Evolutionary conservation across 345 rosid species (phyloP), one percentile per base, ranked within the genome.

Genomic region (Anacardium occidentale): DNA sequence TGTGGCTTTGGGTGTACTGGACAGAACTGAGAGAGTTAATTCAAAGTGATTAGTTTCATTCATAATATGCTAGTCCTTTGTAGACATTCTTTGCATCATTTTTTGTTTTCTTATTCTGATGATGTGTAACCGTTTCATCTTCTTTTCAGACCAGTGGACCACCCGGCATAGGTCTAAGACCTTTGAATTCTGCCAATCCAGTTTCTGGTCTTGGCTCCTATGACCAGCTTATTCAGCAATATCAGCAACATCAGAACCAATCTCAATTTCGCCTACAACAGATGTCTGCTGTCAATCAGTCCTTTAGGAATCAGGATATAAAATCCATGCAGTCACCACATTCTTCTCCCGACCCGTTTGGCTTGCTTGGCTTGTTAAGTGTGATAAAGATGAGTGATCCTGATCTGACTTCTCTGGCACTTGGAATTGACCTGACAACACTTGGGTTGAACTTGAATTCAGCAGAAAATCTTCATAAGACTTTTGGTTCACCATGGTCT

Each of bases 401-500:
- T 75, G 97, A 86, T 76, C 76, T 92, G 26, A 83, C 96, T 1
- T 84, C 95, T 11, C 88, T 92, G 66, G 92, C 97, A 10, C 97
- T 92, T 75, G 97, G 97, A 79, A 92, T 95, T 70, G 99, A 95
- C 74, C 80, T 95, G 72, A 96, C 97, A 18, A 91, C 97, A 12
- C 94, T 96, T 17, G 98, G 99, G 34, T 83, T 93, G 67, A 92
- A 91, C 80, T 85, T 96, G 89, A 96, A 96, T 74, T 91, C 99
- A 40, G 63, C 91, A 1, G 98, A 91, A 68, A 92, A 87, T 82
- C 96, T 96, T 45, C 94, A 96, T 69, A 96, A 96, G 86, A 90
- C 96, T n/a, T 96, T 96, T 82, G 92, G 94, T 67, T 93, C 98
- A 22, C 99, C 99, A 42, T 96, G 99, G 99, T 87, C 97, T 37